Evolutionary conservation across 1,284 basidiomycete species (phyloP).

Genomic region (Puccinia polysora): DNA sequence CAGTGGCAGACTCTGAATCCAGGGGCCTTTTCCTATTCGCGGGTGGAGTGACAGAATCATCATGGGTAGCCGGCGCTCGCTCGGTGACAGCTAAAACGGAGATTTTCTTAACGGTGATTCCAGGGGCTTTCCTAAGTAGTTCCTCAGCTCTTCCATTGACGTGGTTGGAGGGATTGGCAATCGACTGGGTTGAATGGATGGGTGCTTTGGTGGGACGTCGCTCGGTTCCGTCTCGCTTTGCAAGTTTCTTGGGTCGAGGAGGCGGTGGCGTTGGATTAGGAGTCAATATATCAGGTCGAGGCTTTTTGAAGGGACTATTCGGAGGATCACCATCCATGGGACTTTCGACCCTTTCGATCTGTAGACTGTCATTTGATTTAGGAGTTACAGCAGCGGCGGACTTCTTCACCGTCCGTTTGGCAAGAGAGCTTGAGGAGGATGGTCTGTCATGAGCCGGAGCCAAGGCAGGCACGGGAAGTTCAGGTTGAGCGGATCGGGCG

Average conservation of each 20-base stretch:
- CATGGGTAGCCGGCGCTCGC: not conserved
- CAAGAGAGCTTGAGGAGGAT: not conserved
- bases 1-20: not conserved
- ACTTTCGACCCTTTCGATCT: not conserved
- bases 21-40: not conserved
- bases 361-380: not conserved
- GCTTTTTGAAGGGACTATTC: not conserved
- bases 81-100: not conserved
- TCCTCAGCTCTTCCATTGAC: not conserved
- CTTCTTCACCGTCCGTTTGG: not conserved
- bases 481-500: not conserved
- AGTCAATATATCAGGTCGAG: not conserved
- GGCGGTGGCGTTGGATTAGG: not conserved
- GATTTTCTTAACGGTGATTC: conserved; percentile 14
- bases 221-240: conserved; percentile 14
- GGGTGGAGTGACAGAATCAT: not conserved
- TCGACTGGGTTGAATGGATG: not conserved
- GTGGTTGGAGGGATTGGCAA: not conserved
- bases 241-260: conserved; percentile 7
- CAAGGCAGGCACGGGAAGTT: not conserved
- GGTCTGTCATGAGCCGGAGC: not conserved
- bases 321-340: not conserved
- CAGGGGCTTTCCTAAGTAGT: not conserved
- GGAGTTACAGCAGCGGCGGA: not conserved
- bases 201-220: not conserved